Conservation (phyloP, 1,284 basidiomycete species). For the Volvariella volvacea region DNA sequence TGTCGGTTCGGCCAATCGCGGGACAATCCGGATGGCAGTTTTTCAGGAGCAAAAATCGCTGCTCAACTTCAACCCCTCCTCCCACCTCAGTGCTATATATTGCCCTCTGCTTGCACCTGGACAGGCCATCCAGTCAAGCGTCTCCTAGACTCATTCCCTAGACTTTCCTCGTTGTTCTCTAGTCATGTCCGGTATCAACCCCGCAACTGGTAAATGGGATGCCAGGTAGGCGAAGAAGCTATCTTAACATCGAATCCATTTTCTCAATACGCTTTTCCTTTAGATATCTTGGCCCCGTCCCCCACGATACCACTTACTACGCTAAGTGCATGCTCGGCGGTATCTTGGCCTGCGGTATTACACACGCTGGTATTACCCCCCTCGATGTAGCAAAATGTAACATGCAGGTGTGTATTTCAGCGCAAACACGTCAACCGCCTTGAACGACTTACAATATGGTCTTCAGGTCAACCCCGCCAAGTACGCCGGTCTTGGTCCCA, state of each 20-base stretch:
- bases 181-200: constrained; percentile 1
- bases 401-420: constrained; percentile 77
- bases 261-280: constrained; percentile 9
- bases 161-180: constrained; percentile 5
- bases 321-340: constrained; percentile 84
- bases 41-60: neutral
- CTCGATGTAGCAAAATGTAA: constrained; percentile 96
- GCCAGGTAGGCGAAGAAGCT: constrained; percentile 40
- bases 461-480: constrained; percentile 69
- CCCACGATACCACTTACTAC: constrained; percentile 70
- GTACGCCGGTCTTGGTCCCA: constrained; percentile 70
- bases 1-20: neutral
- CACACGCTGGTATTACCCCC: constrained; percentile 90
- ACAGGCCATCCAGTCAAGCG: constrained; percentile 16
- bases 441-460: constrained; percentile 7
- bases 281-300: constrained; percentile 64
- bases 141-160: constrained; percentile 19
- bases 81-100: constrained; percentile 7
- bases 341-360: constrained; percentile 88
- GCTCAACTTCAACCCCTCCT: constrained; percentile 2
- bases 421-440: constrained; percentile 1
- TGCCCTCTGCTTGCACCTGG: constrained; percentile 15
- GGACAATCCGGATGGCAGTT: neutral
- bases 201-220: constrained; percentile 50
- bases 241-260: constrained; percentile 6